phyloP scores from a whole-genome alignment of 139 green algal species.

The Chara braunii region DNA sequence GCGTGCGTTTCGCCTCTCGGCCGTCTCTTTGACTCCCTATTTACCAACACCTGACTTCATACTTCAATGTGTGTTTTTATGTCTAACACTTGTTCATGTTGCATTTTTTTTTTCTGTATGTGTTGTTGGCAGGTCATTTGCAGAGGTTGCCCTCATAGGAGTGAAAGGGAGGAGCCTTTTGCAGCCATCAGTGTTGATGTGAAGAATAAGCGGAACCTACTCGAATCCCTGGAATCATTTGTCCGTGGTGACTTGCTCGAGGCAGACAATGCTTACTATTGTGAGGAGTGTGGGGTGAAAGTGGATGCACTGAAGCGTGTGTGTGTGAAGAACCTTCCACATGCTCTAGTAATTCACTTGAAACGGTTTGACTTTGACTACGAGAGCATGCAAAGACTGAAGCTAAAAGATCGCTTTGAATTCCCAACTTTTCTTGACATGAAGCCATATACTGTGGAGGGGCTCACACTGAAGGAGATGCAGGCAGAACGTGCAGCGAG shows the following conservation, averaged over 20 bases:
- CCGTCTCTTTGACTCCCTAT: too few species aligned
- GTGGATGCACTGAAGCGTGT: constrained; percentile 39
- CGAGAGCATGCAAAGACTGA: constrained; percentile 62
- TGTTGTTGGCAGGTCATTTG: constrained; percentile 30
- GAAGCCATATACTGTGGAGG: constrained; percentile 70
- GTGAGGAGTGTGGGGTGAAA: constrained; percentile 62
- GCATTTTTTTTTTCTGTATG: neutral
- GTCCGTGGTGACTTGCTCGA: constrained; percentile 80
- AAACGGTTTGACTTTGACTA: constrained; percentile 52
- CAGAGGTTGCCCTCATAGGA: constrained; percentile 36
- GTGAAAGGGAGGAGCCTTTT: constrained; percentile 74
- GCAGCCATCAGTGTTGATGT: constrained; percentile 51
- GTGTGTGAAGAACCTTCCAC: constrained; percentile 33
- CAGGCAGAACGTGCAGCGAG: neutral
- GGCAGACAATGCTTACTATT: constrained; percentile 84
- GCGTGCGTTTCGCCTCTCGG: too few species aligned
- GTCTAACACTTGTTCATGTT: neutral
- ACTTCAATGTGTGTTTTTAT: neutral
- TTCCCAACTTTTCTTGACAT: constrained; percentile 80
- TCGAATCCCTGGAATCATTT: constrained; percentile 58
- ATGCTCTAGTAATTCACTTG: constrained; percentile 42
- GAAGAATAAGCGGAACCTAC: constrained; percentile 58
- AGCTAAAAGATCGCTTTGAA: constrained; percentile 69
- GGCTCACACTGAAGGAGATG: constrained; percentile 32
- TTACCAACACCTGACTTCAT: neutral